Percentiles rank a stretch among this genome's conserved stretches.
Conservation (phyloP, 257 asterid species). For the Nicotiana knightiana region DNA sequence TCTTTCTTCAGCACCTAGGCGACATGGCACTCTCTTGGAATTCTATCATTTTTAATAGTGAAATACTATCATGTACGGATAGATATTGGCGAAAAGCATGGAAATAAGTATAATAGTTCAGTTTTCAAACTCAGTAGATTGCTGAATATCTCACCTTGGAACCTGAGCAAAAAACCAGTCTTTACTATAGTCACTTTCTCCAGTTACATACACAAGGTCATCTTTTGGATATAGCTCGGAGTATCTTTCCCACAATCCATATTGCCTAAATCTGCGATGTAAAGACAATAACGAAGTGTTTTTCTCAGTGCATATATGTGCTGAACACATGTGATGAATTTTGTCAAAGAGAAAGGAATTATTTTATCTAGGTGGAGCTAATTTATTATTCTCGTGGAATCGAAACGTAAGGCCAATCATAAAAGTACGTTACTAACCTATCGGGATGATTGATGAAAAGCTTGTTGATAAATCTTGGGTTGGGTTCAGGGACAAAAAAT, state of each 20-base stretch:
- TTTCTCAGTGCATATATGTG: too few species aligned
- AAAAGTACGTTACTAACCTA: slow-evolving; percentile 21
- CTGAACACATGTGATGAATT: not conserved
- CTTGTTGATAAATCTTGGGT: slow-evolving; percentile 53
- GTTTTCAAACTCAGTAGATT: not conserved
- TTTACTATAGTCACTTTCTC: slow-evolving; percentile 51
- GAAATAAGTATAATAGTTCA: not conserved
- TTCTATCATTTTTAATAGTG: not conserved
- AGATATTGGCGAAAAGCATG: not conserved
- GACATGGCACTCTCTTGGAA: not conserved
- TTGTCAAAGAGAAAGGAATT: not conserved
- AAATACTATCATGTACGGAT: not conserved
- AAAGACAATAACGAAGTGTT: not conserved
- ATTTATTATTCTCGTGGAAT: not conserved
- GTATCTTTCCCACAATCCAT: slow-evolving; percentile 73
- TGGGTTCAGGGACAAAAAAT: slow-evolving; percentile 57
- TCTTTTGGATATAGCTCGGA: slow-evolving; percentile 47
- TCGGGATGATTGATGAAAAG: slow-evolving; percentile 56
- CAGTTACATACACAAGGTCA: slow-evolving; percentile 60
- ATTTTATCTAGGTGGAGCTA: not conserved
- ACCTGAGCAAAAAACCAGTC: slow-evolving; percentile 86
- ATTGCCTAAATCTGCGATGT: slow-evolving; percentile 47
- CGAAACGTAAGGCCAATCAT: not conserved
- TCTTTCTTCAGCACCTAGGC: too few species aligned
- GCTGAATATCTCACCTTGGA: slow-evolving; percentile 37